These are phyloP conservation scores for Dalbergia oliveri DNA, from an alignment of 306 rosid species.

Conservation along the genomic window DNA sequence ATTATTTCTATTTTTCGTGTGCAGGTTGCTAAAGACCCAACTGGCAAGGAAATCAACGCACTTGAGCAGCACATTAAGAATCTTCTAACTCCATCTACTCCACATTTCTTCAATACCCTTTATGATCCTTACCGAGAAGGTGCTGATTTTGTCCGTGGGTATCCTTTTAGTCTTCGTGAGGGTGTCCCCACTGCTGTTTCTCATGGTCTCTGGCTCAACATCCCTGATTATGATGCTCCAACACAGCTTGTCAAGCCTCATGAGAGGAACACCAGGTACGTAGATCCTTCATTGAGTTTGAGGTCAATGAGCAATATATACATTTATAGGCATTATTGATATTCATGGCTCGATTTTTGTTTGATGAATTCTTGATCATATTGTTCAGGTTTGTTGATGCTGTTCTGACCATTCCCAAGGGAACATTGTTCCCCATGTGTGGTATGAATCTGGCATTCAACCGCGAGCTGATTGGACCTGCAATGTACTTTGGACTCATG, in stretches of 20 bases:
- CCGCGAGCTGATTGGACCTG: slow-evolving; percentile 90
- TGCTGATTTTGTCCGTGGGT: slow-evolving; percentile 89
- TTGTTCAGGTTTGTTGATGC: slow-evolving; percentile 82
- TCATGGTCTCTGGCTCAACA: slow-evolving; percentile 95
- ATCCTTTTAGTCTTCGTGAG: slow-evolving; percentile 86
- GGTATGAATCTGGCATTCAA: slow-evolving; percentile 90
- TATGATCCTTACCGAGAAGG: slow-evolving; percentile 91
- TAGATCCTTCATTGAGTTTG: background rate
- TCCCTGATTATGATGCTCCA: slow-evolving; percentile 91
- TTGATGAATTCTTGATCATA: background rate
- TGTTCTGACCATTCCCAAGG: slow-evolving; percentile 83
- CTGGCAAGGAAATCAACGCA: slow-evolving; percentile 82
- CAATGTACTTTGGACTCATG: slow-evolving; percentile 96
- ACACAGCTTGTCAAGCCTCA: slow-evolving; percentile 90
- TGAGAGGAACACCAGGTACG: slow-evolving; percentile 82
- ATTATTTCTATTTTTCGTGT: slow-evolving; percentile 23
- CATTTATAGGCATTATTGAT: background rate
- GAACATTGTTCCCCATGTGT: slow-evolving; percentile 90
- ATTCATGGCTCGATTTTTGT: background rate
- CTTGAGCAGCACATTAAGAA: slow-evolving; percentile 93
- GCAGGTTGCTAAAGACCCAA: slow-evolving; percentile 89
- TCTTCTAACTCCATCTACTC: slow-evolving; percentile 75
- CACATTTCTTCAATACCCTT: slow-evolving; percentile 85
- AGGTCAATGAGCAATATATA: background rate
- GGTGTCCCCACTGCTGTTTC: slow-evolving; percentile 82